A percentile compares a stretch with the other conserved stretches of the same genome.
These are phyloP conservation scores for Boletellus sp. DNA, from an alignment of 768 basidiomycete genomes.

Conservation along the genomic window DNA sequence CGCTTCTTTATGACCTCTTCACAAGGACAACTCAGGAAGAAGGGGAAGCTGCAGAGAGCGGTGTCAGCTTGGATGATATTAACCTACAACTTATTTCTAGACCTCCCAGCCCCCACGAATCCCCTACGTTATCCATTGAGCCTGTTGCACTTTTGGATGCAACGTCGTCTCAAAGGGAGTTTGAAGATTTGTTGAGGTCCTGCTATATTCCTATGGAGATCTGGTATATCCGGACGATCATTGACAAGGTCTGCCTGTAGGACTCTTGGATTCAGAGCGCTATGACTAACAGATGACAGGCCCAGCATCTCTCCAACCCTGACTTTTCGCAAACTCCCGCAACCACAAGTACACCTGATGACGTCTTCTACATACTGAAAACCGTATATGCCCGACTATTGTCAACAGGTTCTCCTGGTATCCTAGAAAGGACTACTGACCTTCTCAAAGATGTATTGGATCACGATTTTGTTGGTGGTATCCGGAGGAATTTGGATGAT, in stretches of 20 bases:
- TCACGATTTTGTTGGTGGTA: conserved; percentile 73
- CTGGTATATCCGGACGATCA: conserved; percentile 84
- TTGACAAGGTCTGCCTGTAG: conserved; percentile 68
- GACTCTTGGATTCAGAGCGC: background rate
- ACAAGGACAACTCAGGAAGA: conserved; percentile 17
- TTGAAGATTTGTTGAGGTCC: conserved; percentile 61
- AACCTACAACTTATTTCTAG: background rate
- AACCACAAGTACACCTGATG: conserved; percentile 81
- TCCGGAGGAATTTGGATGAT: conserved; percentile 84
- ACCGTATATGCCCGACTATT: conserved; percentile 72
- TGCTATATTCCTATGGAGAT: conserved; percentile 89
- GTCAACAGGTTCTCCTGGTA: conserved; percentile 65
- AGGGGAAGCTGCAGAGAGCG: conserved; percentile 5
- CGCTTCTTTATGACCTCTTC: background rate
- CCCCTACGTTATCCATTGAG: background rate
- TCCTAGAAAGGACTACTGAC: conserved; percentile 55
- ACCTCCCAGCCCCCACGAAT: background rate
- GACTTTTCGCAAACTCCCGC: conserved; percentile 63
- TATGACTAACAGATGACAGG: conserved; percentile 44
- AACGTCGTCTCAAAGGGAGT: conserved; percentile 53
- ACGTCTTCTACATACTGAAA: conserved; percentile 95
- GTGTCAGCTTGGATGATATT: conserved; percentile 1
- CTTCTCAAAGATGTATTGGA: conserved; percentile 76
- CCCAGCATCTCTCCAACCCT: conserved; percentile 76
- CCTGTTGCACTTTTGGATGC: conserved; percentile 36